Evolutionary conservation across 768 basidiomycete genomes (phyloP), one percentile per base, ranked within the genome.

Genomic region (Xanthoconium purpureum): DNA sequence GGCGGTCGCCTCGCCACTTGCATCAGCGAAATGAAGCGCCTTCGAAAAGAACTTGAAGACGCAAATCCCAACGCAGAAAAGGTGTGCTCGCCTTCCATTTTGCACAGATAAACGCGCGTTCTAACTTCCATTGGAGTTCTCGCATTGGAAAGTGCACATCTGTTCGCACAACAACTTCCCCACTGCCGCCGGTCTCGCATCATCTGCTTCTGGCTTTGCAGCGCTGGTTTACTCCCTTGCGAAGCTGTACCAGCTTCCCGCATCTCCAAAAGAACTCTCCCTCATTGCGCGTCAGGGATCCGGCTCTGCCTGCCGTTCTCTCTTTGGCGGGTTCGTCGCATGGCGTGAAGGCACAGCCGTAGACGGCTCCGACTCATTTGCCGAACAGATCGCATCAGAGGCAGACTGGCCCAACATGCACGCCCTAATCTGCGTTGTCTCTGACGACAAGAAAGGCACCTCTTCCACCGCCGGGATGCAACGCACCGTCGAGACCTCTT

Each of bases 141-240:
- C 61, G 0, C 63, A 63, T 15, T 90, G 76, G 71, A 75, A 81
- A 17, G 83, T 98, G 5, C 94, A 94, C 76, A 94, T 99, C 65
- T 84, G 85, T 54, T 98, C 96, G 8, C 87, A 84, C 76, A 99
- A 99, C 81, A 98, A 98, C 78, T 98, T 99, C 80, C 97, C 97
- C 32, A 99, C 97, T 14, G 97, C 97, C 14, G 97, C 97, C 0
- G 97, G 97, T 5, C 85, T 99, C 44, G 97, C 97, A 1, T 98
- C 95, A 1, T 98, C 95, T 35, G 97, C 97, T 1, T 92, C 94
- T 0, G 97, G 97, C 15, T 95, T 98, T 65, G 96, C 97, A 5
- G 97, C 97, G 0, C 88, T 99, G 39, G 89, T 93, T 29, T 80
- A 88, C 13, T 97, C 95, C 50, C 82, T 99, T 49, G 87, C 94